Base-by-base conservation (phyloP, 2,329 filamentous ascomycete species). In the Lachnellula subtilissima region DNA sequence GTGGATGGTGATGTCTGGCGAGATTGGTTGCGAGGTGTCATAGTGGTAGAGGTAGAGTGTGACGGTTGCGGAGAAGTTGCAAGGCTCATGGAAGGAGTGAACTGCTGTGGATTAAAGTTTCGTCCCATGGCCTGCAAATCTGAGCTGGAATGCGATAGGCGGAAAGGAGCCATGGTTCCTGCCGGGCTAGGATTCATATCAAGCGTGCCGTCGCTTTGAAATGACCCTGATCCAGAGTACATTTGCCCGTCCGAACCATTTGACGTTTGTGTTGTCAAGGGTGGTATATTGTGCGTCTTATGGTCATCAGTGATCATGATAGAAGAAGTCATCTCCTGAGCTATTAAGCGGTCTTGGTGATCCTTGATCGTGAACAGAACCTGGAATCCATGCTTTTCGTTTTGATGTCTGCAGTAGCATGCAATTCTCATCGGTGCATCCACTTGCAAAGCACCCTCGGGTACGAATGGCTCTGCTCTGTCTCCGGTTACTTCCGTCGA, bases 221-320 rank as follows among this genome's bases (percentile, higher is more conserved):
- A 80, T 4, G 76, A 69, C 12, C 72, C 72, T 53, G 74, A 69
- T 52, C 73, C 75, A 15, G 76, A 70, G 19, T 76, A 65, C 57
- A 55, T 67, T 62, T 56, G 72, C 62, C 67, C 50, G 66, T 74
- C 65, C 50, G 60, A 58, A 37, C 63, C 45, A 64, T 57, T 55
- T 65, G 71, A 61, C 39, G 64, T 66, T 60, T 63, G 65, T 23
- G 67, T 64, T 22, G 65, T 58, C 42, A 69, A 61, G 47, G 69
- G 52, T 50, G 77, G 73, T 50, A 78, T 71, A 56, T 74, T 71
- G 65, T 90, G 88, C 7, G 91, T 96, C 75, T 97, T 97, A 76
- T 97, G 93, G 68, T 99, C 93, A 70, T 99, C 93, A 1, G 94
- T 97, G 61, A 97, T 97, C 82, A 97, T 93, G 62, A 97, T 96